Percentiles rank a stretch among this genome's conserved stretches.
phyloP scores from a whole-genome alignment of 2,329 filamentous ascomycete genomes.

The Talaromyces funiculosus region DNA sequence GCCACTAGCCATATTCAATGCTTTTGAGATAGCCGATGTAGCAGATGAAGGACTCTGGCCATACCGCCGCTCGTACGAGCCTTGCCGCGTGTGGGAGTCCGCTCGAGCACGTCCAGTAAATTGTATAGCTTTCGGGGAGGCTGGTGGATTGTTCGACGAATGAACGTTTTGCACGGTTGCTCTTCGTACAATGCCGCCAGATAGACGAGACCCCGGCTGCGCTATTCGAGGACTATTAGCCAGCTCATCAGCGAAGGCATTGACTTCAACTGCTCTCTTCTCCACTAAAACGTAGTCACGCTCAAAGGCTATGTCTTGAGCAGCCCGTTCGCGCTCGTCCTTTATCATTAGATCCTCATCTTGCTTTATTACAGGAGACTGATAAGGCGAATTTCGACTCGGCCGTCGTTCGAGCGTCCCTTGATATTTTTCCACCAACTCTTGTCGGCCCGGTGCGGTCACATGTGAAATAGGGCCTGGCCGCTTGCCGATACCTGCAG shows the following conservation, averaged over 20 bases:
- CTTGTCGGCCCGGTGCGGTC: conserved; percentile 39
- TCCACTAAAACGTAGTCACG: conserved; percentile 95
- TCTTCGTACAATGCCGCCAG: conserved; percentile 64
- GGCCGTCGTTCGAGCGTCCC: conserved; percentile 7
- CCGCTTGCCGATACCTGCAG: conserved; percentile 26
- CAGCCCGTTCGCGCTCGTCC: conserved; percentile 57
- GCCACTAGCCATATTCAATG: conserved; percentile 84
- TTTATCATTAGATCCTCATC: conserved; percentile 17
- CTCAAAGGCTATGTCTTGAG: conserved; percentile 83
- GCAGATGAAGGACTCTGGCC: conserved; percentile 67
- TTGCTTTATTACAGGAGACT: conserved; percentile 42
- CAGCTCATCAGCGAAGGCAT: conserved; percentile 92
- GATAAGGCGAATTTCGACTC: conserved; percentile 7
- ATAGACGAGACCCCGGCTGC: conserved; percentile 47
- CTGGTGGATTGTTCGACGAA: conserved; percentile 58
- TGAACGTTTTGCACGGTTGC: conserved; percentile 72
- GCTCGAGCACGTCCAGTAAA: conserved; percentile 61
- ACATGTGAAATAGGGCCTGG: conserved; percentile 30
- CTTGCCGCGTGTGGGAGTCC: conserved; percentile 64
- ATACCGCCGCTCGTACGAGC: conserved; percentile 77
- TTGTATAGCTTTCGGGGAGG: conserved; percentile 64
- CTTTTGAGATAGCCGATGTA: conserved; percentile 89
- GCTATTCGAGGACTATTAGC: conserved; percentile 67
- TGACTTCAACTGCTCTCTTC: conserved; percentile 91
- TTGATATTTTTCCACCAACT: conserved; percentile 29